Base-by-base conservation (phyloP, 257 asterid genomes). In the Lycium ferocissimum region DNA sequence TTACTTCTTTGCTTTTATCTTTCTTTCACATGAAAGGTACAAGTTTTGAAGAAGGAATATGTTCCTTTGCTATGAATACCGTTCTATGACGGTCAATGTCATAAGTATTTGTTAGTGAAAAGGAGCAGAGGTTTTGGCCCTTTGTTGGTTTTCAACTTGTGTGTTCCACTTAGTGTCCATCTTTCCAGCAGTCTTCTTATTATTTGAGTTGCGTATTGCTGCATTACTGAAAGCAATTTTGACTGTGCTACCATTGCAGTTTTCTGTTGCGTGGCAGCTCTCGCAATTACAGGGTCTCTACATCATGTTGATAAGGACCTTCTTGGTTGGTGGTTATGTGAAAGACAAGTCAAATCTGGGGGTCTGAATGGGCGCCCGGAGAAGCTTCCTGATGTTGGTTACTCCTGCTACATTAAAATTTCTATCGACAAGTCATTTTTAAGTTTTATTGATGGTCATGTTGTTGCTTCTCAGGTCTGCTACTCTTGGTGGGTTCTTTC, bases 401-500 rank as follows among this genome's bases (percentile, higher is more conserved):
- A 71, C 54, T 84, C 59, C 63, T 82, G 82, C 53, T 75, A 43
- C 15, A 51, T 26, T 14, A 9, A 14, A 51, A 3, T 76, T 51
- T 51, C 14, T 26, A 76, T 53, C 6, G 4, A 26, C 47, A 26
- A 4, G 47, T 76, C 45, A 76, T 43, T 51, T 22, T 49, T 76
- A 9, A 51, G 20, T 22, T 22, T 51, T 51, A 53, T 10, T 53
- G 43, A 51, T 4, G 5, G 6, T 51, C 82, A 26, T 76, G 82
- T 76, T 51, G 63, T 76, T 76, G 20, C 26, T 8, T 14, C 80
- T n/a, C 92, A 96, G 99, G 99, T 96, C 11, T 95, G 99, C 93
- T 96, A 96, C 88, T 94, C 99, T 5, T 96, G 99, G 99, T 96
- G 98, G 99, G 99, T 96, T 84, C 98, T 96, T 73, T 90, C 95